Conservation (phyloP, 1,139 yeast genomes). For the Suhomyces wounanorum region DNA sequence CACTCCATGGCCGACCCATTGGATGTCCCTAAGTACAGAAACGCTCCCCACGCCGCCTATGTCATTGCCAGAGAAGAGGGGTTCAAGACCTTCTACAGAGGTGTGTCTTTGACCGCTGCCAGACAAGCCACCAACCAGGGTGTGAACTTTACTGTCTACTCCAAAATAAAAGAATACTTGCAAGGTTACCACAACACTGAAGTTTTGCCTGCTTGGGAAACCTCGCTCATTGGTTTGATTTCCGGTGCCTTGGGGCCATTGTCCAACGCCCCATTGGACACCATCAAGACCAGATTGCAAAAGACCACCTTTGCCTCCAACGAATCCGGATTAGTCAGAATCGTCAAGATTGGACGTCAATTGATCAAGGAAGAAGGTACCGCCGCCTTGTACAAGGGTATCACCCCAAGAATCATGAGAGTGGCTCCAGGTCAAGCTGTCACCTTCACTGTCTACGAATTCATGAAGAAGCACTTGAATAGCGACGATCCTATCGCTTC, state of each 20-base stretch:
- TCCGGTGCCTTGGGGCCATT: constrained; percentile 98
- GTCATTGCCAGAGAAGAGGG: constrained; percentile 91
- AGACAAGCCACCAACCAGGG: constrained; percentile 99
- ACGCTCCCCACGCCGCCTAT: constrained; percentile 89
- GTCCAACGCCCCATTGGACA: constrained; percentile 96
- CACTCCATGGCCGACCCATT: constrained; percentile 85
- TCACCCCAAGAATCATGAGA: constrained; percentile 98
- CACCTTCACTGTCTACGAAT: constrained; percentile 94
- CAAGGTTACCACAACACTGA: constrained; percentile 66
- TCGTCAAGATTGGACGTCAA: constrained; percentile 76
- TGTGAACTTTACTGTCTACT: constrained; percentile 94
- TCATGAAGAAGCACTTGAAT: constrained; percentile 68
- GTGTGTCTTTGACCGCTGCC: constrained; percentile 93
- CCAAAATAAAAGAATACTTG: constrained; percentile 73
- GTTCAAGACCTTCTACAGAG: constrained; percentile 82
- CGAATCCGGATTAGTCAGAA: constrained; percentile 75
- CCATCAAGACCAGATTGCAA: constrained; percentile 96
- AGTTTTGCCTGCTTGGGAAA: constrained; percentile 88
- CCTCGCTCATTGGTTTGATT: constrained; percentile 84
- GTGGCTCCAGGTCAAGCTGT: constrained; percentile 99
- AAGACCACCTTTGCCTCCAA: constrained; percentile 75
- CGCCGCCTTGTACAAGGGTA: constrained; percentile 89
- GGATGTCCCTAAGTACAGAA: constrained; percentile 81
- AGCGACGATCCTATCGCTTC: constrained; percentile 31
- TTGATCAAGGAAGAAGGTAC: constrained; percentile 89